A percentile compares a stretch with the other conserved stretches of the same genome.
These are phyloP conservation scores for Trichoderma asperelloides DNA, from an alignment of 495 filamentous ascomycete genomes.

Conservation along the genomic window DNA sequence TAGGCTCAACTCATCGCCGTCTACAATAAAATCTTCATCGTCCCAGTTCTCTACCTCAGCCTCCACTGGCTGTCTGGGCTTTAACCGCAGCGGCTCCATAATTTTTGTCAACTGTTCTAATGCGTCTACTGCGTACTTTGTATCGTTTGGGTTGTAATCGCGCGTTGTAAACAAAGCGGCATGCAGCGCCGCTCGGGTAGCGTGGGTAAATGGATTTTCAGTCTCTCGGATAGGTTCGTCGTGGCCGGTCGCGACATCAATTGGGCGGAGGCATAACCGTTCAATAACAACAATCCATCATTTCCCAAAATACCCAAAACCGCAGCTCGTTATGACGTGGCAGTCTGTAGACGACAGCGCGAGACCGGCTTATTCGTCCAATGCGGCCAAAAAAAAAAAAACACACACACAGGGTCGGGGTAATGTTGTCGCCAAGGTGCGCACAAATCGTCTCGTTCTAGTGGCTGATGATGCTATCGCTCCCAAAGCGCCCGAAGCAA, in stretches of 20 bases:
- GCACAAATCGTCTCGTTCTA: constrained; percentile 2
- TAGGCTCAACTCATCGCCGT: constrained; percentile 60
- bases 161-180: constrained; percentile 7
- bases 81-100: constrained; percentile 53
- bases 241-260: constrained; percentile 2
- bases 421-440: not conserved
- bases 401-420: not conserved
- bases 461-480: not conserved
- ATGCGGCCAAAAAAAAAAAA: not conserved
- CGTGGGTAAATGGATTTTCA: not conserved
- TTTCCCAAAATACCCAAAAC: not conserved
- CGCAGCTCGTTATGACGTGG: constrained; percentile 1
- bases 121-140: not conserved
- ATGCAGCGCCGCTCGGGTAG: constrained; percentile 4
- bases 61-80: constrained; percentile 44
- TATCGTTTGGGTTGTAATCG: not conserved
- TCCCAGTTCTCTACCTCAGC: constrained; percentile 78
- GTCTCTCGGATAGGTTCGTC: not conserved
- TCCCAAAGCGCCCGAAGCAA: not conserved
- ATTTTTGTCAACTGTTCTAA: constrained; percentile 3
- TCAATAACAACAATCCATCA: constrained; percentile 3
- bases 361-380: constrained; percentile 3
- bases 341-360: not conserved
- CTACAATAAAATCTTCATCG: constrained; percentile 73
- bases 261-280: constrained; percentile 6